These are phyloP conservation scores for Thelephora ganbajun DNA, from an alignment of 768 basidiomycete species.

Conservation along the genomic window DNA sequence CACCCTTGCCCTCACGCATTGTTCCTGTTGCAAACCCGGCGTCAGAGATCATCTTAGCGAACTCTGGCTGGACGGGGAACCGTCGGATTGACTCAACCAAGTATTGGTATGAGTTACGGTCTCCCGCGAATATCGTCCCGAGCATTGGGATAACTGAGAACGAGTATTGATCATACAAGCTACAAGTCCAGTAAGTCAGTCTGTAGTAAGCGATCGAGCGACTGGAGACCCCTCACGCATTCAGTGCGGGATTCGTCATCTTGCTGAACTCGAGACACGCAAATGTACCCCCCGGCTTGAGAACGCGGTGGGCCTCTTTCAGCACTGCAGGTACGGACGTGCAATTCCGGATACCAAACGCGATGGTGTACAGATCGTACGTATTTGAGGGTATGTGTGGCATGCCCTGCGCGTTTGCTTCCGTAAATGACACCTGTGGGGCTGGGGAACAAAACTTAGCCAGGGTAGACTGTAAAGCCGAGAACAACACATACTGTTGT, in stretches of 20 bases:
- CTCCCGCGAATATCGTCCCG: conserved; percentile 93
- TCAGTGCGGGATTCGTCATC: conserved; percentile 77
- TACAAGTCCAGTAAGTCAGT: conserved; percentile 17
- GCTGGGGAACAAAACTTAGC: conserved; percentile 30
- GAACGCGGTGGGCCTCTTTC: conserved; percentile 79
- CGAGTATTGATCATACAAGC: conserved; percentile 88
- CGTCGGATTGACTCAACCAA: conserved; percentile 93
- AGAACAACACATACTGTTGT: conserved; percentile 57
- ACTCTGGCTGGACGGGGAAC: conserved; percentile 81
- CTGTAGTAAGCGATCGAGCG: neutral
- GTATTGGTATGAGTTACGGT: conserved; percentile 93
- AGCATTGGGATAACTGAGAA: conserved; percentile 91
- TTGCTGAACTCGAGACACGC: conserved; percentile 94
- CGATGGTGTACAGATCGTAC: conserved; percentile 95
- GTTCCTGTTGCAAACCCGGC: conserved; percentile 70
- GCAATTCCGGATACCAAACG: conserved; percentile 96
- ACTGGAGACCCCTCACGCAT: conserved; percentile 40
- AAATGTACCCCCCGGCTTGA: conserved; percentile 93
- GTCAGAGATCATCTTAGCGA: conserved; percentile 78
- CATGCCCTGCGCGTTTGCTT: conserved; percentile 84
- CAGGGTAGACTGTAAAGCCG: neutral
- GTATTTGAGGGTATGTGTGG: conserved; percentile 65
- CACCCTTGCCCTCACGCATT: conserved; percentile 48
- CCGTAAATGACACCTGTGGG: conserved; percentile 83
- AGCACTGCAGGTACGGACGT: conserved; percentile 85